phyloP scores from a whole-genome alignment of 805 yeast genomes.

The Starmerella roubikii region DNA sequence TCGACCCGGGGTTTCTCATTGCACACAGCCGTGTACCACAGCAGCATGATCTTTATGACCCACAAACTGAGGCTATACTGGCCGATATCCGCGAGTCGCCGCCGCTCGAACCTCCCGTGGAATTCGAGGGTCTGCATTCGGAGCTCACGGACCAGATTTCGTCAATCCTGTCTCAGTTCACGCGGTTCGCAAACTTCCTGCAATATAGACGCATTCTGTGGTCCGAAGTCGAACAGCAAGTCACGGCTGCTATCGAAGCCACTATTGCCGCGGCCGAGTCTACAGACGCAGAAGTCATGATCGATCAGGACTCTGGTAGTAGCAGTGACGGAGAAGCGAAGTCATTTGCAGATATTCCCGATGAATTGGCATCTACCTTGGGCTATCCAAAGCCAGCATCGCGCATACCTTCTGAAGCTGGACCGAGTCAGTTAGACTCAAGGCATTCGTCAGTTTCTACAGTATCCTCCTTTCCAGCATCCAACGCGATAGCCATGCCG shows the following conservation, averaged over 20 bases:
- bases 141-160: conserved; percentile 3
- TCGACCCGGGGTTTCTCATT: conserved; percentile 18
- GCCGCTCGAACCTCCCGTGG: conserved; percentile 3
- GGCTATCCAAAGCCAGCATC: too few relatives aligned
- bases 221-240: conserved; percentile 18
- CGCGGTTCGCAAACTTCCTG: conserved; percentile 11
- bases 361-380: too few relatives aligned
- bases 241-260: conserved; percentile 15
- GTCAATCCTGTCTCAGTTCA: conserved; percentile 8
- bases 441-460: too few relatives aligned
- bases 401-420: too few relatives aligned
- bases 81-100: conserved; percentile 2
- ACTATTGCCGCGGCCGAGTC: conserved; percentile 18
- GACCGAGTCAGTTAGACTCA: too few relatives aligned
- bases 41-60: conserved; percentile 4
- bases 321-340: neutral
- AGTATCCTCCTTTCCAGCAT: too few relatives aligned
- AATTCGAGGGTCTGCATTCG: conserved; percentile 1
- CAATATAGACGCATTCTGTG: conserved; percentile 14
- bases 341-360: too few relatives aligned
- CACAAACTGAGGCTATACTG: conserved; percentile 6
- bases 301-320: conserved; percentile 7
- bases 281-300: conserved; percentile 11
- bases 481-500: too few relatives aligned
- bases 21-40: conserved; percentile 1